Evolutionary conservation across 1,284 basidiomycete species (phyloP).

Genomic region (Microbotryum intermedium): DNA sequence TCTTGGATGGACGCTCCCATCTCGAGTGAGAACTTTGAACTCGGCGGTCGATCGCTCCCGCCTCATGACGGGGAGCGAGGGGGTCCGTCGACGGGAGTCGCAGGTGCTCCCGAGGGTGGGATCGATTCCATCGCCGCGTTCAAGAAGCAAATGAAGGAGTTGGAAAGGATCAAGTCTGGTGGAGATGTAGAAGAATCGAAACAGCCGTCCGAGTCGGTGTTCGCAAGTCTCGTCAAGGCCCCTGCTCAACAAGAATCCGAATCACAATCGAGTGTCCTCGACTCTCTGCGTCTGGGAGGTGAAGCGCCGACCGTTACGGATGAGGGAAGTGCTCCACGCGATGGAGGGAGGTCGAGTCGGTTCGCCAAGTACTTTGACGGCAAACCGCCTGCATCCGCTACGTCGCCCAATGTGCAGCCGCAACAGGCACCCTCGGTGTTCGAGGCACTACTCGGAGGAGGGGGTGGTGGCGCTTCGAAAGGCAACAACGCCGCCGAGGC

Average conservation of each 20-base stretch:
- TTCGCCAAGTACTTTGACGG: slow-evolving; percentile 30
- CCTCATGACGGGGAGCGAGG: background rate
- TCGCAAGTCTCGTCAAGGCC: background rate
- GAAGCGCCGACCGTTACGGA: background rate
- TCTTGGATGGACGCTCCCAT: slow-evolving; percentile 25
- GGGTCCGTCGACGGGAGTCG: background rate
- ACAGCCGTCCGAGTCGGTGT: background rate
- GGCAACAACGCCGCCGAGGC: background rate
- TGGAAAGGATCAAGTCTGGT: slow-evolving; percentile 6
- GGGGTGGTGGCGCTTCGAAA: background rate
- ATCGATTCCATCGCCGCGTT: slow-evolving; percentile 24
- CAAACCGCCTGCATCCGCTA: slow-evolving; percentile 9
- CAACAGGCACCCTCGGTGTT: slow-evolving; percentile 10
- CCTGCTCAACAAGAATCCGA: background rate
- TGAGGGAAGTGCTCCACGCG: background rate
- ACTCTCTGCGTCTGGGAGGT: slow-evolving; percentile 11
- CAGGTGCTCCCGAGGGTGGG: slow-evolving; percentile 2
- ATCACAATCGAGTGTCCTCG: slow-evolving; percentile 17
- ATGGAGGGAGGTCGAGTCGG: slow-evolving; percentile 13
- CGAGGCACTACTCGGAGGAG: slow-evolving; percentile 16
- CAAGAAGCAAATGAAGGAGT: slow-evolving; percentile 29
- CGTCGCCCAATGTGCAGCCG: background rate
- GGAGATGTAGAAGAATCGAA: slow-evolving; percentile 5
- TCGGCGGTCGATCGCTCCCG: background rate
- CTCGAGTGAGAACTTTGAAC: slow-evolving; percentile 1